Evolutionary conservation across 805 yeast genomes (phyloP).

Genomic region (Saccharomycopsis babjevae): DNA sequence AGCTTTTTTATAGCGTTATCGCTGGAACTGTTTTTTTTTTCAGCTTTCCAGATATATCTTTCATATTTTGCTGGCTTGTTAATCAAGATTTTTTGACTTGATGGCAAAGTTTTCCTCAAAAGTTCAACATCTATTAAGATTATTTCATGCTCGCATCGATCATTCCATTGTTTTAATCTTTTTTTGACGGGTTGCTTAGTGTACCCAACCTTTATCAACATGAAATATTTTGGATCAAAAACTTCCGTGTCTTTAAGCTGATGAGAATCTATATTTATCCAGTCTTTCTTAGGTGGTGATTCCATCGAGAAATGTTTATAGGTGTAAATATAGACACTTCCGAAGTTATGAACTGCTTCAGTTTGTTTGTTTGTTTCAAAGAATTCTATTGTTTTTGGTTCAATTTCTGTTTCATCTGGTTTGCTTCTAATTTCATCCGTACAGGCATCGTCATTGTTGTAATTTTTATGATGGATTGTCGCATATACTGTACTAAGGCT

Average conservation of each 20-base stretch:
- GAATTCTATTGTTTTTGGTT: not conserved
- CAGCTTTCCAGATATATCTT: not conserved
- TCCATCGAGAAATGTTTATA: conserved; percentile 29
- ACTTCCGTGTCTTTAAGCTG: conserved; percentile 17
- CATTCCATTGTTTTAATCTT: conserved; percentile 43
- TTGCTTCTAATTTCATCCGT: not conserved
- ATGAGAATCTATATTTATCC: conserved; percentile 29
- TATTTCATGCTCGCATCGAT: conserved; percentile 39
- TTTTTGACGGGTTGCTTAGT: conserved; percentile 35
- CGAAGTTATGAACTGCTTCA: conserved; percentile 20
- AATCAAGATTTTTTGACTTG: conserved; percentile 18
- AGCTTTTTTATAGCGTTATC: not conserved
- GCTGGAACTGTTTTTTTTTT: not conserved
- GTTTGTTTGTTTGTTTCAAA: conserved; percentile 4
- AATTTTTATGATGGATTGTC: not conserved
- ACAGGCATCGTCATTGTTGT: not conserved
- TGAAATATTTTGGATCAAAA: conserved; percentile 30
- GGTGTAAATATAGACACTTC: conserved; percentile 44
- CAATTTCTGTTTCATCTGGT: not conserved
- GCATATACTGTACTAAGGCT: not conserved
- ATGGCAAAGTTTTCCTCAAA: conserved; percentile 18
- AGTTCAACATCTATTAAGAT: conserved; percentile 29
- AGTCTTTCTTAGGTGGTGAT: conserved; percentile 19
- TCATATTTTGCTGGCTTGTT: conserved; percentile 6
- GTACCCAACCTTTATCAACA: conserved; percentile 43